Evolutionary conservation across 768 basidiomycete genomes (phyloP).

Genomic region (Pholiota microspora): DNA sequence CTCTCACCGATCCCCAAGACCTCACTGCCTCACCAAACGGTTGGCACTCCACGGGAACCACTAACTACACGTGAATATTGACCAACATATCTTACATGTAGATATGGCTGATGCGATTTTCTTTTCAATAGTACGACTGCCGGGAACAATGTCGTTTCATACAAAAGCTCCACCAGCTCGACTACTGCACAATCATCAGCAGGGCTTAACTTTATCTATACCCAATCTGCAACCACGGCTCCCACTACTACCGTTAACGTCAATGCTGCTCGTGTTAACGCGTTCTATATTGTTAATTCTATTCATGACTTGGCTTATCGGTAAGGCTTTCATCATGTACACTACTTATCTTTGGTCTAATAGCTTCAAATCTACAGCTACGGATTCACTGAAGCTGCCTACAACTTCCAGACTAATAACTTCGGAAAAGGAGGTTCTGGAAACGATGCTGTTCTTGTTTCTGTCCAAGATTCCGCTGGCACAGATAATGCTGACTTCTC

Average conservation of each 20-base stretch:
- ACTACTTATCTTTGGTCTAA: neutral
- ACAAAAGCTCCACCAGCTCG: conserved; percentile 23
- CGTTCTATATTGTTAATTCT: conserved; percentile 55
- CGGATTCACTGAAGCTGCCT: conserved; percentile 53
- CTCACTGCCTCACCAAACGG: conserved; percentile 45
- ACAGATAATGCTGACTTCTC: conserved; percentile 44
- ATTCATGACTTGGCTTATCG: conserved; percentile 43
- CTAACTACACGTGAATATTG: conserved; percentile 10
- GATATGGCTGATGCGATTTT: no score
- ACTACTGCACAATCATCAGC: conserved; percentile 33
- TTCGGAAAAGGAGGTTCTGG: conserved; percentile 50
- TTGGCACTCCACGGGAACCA: conserved; percentile 36
- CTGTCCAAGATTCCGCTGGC: conserved; percentile 49
- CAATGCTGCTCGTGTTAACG: conserved; percentile 48
- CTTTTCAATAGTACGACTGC: neutral
- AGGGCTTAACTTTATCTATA: conserved; percentile 34
- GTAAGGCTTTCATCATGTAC: neutral
- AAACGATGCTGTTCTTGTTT: conserved; percentile 50
- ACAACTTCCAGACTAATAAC: conserved; percentile 55
- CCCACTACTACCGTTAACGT: conserved; percentile 41
- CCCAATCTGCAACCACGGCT: conserved; percentile 25
- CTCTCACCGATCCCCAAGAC: conserved; percentile 49
- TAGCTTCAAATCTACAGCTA: conserved; percentile 15
- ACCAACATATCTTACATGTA: neutral
- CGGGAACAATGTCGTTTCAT: conserved; percentile 35